Evolutionary conservation across 805 yeast species (phyloP), one percentile per base, ranked within the genome.

Genomic region (Wickerhamomyces canadensis): DNA sequence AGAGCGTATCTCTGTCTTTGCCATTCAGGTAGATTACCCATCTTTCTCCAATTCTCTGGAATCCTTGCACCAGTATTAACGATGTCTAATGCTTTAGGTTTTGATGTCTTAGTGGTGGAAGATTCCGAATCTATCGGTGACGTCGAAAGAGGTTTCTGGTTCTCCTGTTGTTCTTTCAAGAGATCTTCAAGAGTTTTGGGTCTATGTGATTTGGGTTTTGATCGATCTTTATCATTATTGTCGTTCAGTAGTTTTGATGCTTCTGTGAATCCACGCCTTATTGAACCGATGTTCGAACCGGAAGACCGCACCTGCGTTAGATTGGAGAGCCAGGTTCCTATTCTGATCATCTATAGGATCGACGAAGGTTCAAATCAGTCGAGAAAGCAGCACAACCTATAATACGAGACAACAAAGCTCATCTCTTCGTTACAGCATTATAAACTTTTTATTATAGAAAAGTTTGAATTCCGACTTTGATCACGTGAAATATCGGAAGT

Each of bases 21-120:
- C 93, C 96, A 89, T 25, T 70, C 76, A 1, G 84, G 82, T n/a
- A 64, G 61, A 40, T 44, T 52, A n/a, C n/a, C n/a, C 37, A 52
- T 55, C 31, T 51, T 52, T 36, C 74, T 59, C 83, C 77, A 76
- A 39, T 59, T 58, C 27, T 47, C 45, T 2, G 82, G 82, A 4
- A 68, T 65, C n/a, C 56, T 40, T 22, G 43, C 38, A 2, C 50
- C 47, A 12, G 36, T 30, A 22, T 45, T 49, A 13, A 42, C 27
- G 5, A 38, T 26, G 15, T 43, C 41, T 33, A 45, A 19, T 4
- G 43, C 38, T n/a, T 38, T 57, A 19, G 40, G 45, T 27, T 40
- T 36, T 21, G n/a, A 16, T 23, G 31, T 42, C 33, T 21, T 41
- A 36, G 13, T 27, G 16, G 19, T n/a, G 10, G 22, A 10, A 7